Percentiles rank a stretch among this genome's conserved stretches.
phyloP scores from a whole-genome alignment of 2,329 filamentous ascomycete species.

The Hypoxylon sp. region DNA sequence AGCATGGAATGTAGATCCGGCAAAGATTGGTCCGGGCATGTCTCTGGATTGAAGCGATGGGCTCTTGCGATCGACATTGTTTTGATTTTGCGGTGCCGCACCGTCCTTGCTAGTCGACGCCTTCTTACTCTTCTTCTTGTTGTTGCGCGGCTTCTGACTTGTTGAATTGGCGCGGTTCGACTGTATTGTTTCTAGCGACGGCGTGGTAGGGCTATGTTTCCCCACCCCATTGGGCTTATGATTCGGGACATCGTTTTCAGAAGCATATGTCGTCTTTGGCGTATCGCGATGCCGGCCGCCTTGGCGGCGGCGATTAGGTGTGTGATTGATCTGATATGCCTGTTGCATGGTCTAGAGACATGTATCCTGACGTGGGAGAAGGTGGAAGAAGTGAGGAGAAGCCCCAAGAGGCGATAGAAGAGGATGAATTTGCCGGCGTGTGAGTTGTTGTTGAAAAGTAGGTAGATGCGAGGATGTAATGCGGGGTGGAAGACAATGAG shows the following conservation, averaged over 20 bases:
- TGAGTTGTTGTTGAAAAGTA: slow-evolving; percentile 5
- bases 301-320: slow-evolving; percentile 58
- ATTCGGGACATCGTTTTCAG: slow-evolving; percentile 65
- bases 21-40: slow-evolving; percentile 74
- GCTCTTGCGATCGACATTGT: slow-evolving; percentile 59
- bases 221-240: slow-evolving; percentile 51
- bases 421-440: slow-evolving; percentile 19
- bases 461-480: slow-evolving; percentile 40
- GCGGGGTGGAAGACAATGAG: slow-evolving; percentile 37
- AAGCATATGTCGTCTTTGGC: slow-evolving; percentile 67
- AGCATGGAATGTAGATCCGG: slow-evolving; percentile 93
- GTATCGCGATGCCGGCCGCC: slow-evolving; percentile 55
- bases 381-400: slow-evolving; percentile 19
- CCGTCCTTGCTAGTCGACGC: slow-evolving; percentile 50
- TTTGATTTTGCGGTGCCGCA: slow-evolving; percentile 58
- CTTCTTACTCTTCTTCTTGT: slow-evolving; percentile 46
- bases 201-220: slow-evolving; percentile 58
- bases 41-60: slow-evolving; percentile 62
- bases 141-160: slow-evolving; percentile 49
- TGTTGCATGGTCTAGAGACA: slow-evolving; percentile 53
- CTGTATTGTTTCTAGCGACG: slow-evolving; percentile 56
- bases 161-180: slow-evolving; percentile 48
- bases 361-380: slow-evolving; percentile 39
- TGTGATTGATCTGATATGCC: slow-evolving; percentile 51
- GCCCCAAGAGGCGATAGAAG: slow-evolving; percentile 26